These are phyloP conservation scores for Musa balbisiana DNA, from an alignment of 202 grass and related monocot species.

Conservation along the genomic window DNA sequence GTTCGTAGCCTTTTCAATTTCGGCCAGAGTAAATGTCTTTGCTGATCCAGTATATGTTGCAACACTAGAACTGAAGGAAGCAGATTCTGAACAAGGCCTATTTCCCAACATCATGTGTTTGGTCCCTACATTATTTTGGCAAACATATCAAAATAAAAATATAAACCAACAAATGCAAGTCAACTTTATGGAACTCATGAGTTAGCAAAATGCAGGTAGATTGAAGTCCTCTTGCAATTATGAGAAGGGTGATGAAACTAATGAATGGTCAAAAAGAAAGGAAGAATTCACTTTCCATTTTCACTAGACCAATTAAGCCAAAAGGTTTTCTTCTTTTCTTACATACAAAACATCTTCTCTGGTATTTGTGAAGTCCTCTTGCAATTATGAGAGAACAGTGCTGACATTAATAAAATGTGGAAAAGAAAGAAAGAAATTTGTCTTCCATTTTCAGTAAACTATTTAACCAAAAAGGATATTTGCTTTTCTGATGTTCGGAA, in stretches of 20 bases:
- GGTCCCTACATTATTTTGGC: conserved; percentile 41
- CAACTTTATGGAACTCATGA: background rate
- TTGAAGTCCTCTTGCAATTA: background rate
- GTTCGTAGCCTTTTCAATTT: conserved; percentile 77
- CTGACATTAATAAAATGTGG: background rate
- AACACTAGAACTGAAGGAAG: conserved; percentile 70
- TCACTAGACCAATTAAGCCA: background rate
- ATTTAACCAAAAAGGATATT: background rate
- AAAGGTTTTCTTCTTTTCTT: background rate
- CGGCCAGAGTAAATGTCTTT: conserved; percentile 63
- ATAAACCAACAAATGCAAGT: background rate
- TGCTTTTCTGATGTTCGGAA: background rate
- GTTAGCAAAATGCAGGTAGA: background rate
- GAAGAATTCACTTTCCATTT: background rate
- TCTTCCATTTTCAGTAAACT: background rate
- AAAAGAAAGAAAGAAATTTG: background rate
- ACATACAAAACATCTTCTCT: too few relatives aligned
- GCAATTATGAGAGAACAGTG: background rate
- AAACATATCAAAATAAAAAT: background rate
- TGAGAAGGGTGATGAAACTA: background rate
- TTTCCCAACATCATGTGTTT: conserved; percentile 45
- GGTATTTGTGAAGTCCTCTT: background rate
- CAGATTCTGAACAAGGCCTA: conserved; percentile 55
- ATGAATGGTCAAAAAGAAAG: background rate
- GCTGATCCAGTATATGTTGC: conserved; percentile 66